phyloP scores from a whole-genome alignment of 2,329 filamentous ascomycete genomes.

The Colletotrichum sojae region DNA sequence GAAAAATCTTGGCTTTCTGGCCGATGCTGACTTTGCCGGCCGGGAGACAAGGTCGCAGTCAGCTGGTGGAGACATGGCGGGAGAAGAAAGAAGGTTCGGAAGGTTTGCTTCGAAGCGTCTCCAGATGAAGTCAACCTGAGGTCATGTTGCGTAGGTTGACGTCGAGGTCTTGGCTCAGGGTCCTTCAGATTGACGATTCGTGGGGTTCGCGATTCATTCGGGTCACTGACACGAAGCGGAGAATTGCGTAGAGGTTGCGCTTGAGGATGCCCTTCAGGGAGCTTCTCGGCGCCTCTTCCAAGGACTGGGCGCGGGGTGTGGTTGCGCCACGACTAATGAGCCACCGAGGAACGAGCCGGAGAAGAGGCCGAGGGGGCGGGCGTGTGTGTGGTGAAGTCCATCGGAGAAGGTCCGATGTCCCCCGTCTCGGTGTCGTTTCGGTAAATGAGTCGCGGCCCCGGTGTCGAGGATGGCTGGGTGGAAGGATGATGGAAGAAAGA shows the following conservation, averaged over 20 bases:
- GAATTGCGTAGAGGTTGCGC: conserved; percentile 17
- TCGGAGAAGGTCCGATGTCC: conserved; percentile 17
- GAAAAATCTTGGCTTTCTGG: background rate
- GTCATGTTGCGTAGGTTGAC: conserved; percentile 27
- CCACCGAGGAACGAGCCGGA: background rate
- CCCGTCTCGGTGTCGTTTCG: conserved; percentile 30
- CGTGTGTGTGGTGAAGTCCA: conserved; percentile 2
- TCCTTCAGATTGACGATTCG: conserved; percentile 9
- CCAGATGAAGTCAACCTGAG: conserved; percentile 31
- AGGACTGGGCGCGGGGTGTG: background rate
- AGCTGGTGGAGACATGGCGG: background rate
- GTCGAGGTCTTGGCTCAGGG: background rate
- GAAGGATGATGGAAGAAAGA: conserved; percentile 1
- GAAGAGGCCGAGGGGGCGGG: background rate
- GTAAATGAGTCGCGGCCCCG: conserved; percentile 16
- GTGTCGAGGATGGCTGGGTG: conserved; percentile 7
- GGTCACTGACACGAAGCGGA: conserved; percentile 12
- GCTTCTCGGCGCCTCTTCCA: conserved; percentile 21
- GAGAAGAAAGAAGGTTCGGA: background rate
- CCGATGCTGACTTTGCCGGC: conserved; percentile 2
- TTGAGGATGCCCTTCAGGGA: conserved; percentile 26
- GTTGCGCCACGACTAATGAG: conserved; percentile 24
- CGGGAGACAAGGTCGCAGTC: background rate
- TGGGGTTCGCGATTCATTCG: conserved; percentile 19
- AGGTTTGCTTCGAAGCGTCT: conserved; percentile 2